Evolutionary conservation across 257 asterid genomes (phyloP).

Genomic region (Nicotiana sylvestris): DNA sequence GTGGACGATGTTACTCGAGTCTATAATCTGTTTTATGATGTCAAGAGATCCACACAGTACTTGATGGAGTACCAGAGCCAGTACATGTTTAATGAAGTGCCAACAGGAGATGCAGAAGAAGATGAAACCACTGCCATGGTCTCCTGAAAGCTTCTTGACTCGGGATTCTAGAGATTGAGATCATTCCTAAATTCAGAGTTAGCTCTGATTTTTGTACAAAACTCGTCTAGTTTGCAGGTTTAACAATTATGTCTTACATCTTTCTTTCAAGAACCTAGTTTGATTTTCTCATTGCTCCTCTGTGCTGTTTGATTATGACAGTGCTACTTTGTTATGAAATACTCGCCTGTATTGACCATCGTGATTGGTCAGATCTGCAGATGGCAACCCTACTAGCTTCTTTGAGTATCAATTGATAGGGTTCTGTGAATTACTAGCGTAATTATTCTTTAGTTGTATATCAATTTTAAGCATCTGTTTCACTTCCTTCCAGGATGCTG

Average conservation of each 20-base stretch:
- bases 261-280: background rate
- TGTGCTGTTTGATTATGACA: background rate
- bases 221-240: background rate
- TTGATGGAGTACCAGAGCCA: slow-evolving; percentile 92
- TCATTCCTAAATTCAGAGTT: background rate
- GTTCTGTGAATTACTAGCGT: background rate
- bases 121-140: slow-evolving; percentile 63
- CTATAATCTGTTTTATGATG: slow-evolving; percentile 79
- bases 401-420: background rate
- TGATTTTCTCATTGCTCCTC: background rate
- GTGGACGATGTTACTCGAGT: slow-evolving; percentile 85
- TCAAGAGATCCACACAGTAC: slow-evolving; percentile 81
- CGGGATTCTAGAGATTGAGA: background rate
- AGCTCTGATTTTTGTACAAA: background rate
- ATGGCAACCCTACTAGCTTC: background rate
- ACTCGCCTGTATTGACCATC: background rate
- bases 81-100: slow-evolving; percentile 79
- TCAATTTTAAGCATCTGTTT: too few species aligned
- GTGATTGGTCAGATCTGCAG: background rate
- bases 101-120: slow-evolving; percentile 44
- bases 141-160: slow-evolving; percentile 13
- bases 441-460: too few species aligned
- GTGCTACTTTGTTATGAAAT: background rate
- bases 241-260: background rate
- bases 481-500: too few species aligned